A percentile compares a stretch with the other conserved stretches of the same genome.
Conservation (phyloP, 805 yeast genomes). For the Blastobotrys robertii region DNA sequence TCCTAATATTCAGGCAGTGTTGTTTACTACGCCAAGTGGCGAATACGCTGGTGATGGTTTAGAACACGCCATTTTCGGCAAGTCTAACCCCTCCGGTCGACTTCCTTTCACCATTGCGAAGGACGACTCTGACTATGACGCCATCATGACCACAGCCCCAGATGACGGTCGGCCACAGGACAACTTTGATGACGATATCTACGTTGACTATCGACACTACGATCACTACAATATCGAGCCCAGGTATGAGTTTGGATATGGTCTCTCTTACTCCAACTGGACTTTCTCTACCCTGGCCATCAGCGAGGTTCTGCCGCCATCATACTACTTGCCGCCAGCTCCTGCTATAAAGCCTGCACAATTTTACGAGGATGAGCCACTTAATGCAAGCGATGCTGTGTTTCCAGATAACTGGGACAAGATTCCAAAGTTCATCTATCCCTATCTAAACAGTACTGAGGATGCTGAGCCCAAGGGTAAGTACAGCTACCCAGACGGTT, state of each 20-base stretch:
- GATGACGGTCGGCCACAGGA: conserved; percentile 30
- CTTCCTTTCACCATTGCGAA: conserved; percentile 56
- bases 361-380: conserved; percentile 30
- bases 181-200: conserved; percentile 34
- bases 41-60: conserved; percentile 49
- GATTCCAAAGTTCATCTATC: conserved; percentile 48
- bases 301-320: conserved; percentile 35
- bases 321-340: conserved; percentile 37
- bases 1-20: conserved; percentile 48
- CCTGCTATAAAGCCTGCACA: conserved; percentile 30
- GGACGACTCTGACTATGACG: conserved; percentile 38
- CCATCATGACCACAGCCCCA: conserved; percentile 27
- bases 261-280: conserved; percentile 44
- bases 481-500: conserved; percentile 31
- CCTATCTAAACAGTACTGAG: conserved; percentile 32
- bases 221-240: conserved; percentile 48
- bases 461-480: conserved; percentile 28
- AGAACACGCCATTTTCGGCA: conserved; percentile 48
- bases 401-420: conserved; percentile 45
- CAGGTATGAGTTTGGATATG: conserved; percentile 53
- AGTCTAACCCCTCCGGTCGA: conserved; percentile 51
- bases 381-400: conserved; percentile 22
- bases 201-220: conserved; percentile 48
- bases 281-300: conserved; percentile 32
- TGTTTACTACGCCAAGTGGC: conserved; percentile 51